Conservation (phyloP, 164 flowering plant genomes). For the Aristolochia fimbriata region DNA sequence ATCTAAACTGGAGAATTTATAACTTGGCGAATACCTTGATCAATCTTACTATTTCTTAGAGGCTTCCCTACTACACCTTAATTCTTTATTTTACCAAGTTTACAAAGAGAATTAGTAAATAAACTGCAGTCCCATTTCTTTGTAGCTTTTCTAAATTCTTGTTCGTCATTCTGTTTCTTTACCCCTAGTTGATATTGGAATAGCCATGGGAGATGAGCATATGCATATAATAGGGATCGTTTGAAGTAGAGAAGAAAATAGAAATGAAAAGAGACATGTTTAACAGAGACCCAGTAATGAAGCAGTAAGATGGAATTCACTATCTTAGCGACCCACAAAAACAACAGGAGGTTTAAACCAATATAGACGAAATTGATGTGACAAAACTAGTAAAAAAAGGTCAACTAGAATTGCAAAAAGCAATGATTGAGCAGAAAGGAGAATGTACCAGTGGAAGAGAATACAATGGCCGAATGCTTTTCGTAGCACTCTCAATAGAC, state of each 20-base stretch:
- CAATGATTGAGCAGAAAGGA: not conserved
- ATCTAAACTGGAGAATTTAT: not conserved
- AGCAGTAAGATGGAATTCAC: not conserved
- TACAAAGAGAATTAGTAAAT: not conserved
- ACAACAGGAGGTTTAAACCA: not conserved
- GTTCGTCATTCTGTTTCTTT: no score
- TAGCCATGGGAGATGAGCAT: no score
- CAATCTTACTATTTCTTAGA: not conserved
- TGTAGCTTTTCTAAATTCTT: no score
- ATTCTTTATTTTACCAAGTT: not conserved
- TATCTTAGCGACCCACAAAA: not conserved
- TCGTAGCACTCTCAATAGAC: constrained; percentile 56
- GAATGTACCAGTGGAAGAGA: constrained; percentile 69
- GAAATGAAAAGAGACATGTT: no score
- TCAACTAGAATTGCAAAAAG: not conserved
- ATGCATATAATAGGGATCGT: no score
- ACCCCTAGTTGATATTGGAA: no score
- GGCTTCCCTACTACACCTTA: not conserved
- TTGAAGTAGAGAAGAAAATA: no score
- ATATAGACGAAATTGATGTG: not conserved
- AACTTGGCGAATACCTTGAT: not conserved
- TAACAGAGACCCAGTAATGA: no score
- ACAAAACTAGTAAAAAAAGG: not conserved
- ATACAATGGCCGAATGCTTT: constrained; percentile 49
- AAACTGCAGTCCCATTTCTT: no score